Conservation (phyloP, 495 filamentous ascomycete genomes). For the Aspergillus sclerotioniger region DNA sequence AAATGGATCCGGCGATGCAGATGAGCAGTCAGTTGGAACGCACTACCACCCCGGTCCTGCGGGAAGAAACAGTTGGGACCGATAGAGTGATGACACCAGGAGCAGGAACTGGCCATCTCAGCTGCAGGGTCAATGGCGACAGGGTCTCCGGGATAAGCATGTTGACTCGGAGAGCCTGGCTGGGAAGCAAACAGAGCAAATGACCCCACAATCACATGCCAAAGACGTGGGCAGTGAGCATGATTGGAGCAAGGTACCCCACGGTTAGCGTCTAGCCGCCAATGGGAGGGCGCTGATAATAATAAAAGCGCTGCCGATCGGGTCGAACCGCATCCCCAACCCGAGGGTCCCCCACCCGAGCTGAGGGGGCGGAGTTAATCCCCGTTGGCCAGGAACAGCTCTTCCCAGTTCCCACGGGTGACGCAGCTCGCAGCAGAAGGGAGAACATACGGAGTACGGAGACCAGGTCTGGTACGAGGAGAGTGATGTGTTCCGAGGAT, state of each 20-base stretch:
- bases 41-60: neutral
- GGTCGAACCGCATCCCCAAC: constrained; percentile 4
- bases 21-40: neutral
- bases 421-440: too few relatives aligned
- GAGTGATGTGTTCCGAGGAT: too few relatives aligned
- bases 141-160: neutral
- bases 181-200: neutral
- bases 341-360: neutral
- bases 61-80: neutral
- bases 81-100: neutral
- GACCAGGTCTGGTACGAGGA: too few relatives aligned
- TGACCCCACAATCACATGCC: constrained; percentile 4
- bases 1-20: neutral
- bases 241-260: neutral
- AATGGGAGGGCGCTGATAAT: neutral
- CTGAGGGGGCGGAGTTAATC: too few relatives aligned
- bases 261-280: neutral
- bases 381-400: too few relatives aligned
- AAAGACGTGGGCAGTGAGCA: neutral
- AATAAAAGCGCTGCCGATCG: neutral
- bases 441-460: too few relatives aligned
- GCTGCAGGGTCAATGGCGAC: neutral
- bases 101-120: neutral
- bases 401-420: too few relatives aligned
- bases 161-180: neutral